phyloP scores from a whole-genome alignment of 2,329 filamentous ascomycete genomes.

The Pseudogymnoascus pannorum region DNA sequence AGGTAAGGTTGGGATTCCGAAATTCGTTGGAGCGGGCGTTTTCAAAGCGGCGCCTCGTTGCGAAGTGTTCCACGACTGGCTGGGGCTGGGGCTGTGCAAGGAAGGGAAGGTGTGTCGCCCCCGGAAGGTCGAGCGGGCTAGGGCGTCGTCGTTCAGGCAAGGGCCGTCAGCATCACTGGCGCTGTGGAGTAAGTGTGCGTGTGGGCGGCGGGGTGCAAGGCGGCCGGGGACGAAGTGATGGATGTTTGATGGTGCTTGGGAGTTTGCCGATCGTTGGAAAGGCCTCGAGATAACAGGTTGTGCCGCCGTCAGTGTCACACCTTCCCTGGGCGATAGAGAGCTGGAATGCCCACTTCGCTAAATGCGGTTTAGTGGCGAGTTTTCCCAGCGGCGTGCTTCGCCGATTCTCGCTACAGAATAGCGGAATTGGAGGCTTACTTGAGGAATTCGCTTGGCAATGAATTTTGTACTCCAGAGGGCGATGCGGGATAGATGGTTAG shows the following conservation, averaged over 20 bases:
- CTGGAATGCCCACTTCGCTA: constrained; percentile 5
- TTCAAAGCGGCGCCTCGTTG: constrained; percentile 1
- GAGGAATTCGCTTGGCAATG: not conserved
- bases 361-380: not conserved
- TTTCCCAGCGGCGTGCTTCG: not conserved
- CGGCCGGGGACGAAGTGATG: not conserved
- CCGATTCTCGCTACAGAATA: constrained; percentile 2
- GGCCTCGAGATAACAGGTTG: constrained; percentile 6
- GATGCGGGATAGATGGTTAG: not conserved
- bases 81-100: constrained; percentile 15
- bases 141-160: not conserved
- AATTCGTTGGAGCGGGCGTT: no score
- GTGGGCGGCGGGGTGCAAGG: not conserved
- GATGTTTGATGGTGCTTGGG: not conserved
- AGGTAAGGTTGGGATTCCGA: no score
- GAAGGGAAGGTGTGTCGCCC: constrained; percentile 3
- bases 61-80: no score
- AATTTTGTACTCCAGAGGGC: not conserved
- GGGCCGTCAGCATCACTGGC: not conserved
- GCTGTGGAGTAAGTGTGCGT: not conserved
- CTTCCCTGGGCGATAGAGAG: constrained; percentile 8
- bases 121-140: constrained; percentile 8
- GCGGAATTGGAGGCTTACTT: not conserved
- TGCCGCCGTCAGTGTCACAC: constrained; percentile 3
- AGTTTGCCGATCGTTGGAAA: not conserved